phyloP scores from a whole-genome alignment of 345 rosid genomes.

The Erysimum cheiranthoides region DNA sequence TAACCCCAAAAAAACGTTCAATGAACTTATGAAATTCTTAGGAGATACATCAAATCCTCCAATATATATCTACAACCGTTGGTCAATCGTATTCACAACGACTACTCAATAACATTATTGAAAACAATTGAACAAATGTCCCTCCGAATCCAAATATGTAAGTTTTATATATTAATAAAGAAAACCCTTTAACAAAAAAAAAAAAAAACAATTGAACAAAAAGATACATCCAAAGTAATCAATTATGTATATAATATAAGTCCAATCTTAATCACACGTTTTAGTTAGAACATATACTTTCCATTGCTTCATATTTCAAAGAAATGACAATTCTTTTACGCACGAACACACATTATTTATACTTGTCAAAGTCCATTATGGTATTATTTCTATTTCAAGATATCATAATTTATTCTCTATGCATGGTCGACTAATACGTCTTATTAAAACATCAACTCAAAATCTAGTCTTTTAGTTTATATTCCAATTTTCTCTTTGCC shows the following conservation, averaged over 20 bases:
- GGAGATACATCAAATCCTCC: slow-evolving; percentile 37
- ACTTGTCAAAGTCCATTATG: slow-evolving; percentile 1
- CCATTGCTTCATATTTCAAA: slow-evolving; percentile 1
- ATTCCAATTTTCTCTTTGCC: not conserved
- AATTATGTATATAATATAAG: slow-evolving; percentile 19
- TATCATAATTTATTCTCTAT: not conserved
- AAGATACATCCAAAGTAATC: slow-evolving; percentile 37
- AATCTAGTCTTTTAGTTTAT: not conserved
- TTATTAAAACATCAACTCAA: not conserved
- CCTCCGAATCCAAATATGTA: too few species aligned
- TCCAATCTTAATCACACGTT: slow-evolving; percentile 44
- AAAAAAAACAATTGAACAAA: slow-evolving; percentile 23
- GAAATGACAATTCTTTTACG: slow-evolving; percentile 21
- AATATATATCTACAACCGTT: slow-evolving; percentile 31
- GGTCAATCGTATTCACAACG: slow-evolving; percentile 41
- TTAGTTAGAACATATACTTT: slow-evolving; percentile 21
- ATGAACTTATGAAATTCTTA: slow-evolving; percentile 20
- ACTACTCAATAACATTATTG: slow-evolving; percentile 39
- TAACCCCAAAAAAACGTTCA: slow-evolving; percentile 37
- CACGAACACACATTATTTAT: slow-evolving; percentile 40
- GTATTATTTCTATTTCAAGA: not conserved
- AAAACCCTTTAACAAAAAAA: too few species aligned
- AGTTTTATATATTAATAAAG: too few species aligned
- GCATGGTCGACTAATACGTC: not conserved
- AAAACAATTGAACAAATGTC: slow-evolving; percentile 23